Base-by-base conservation (phyloP, 192 early-diverging fungal species). In the Podila horticola region DNA sequence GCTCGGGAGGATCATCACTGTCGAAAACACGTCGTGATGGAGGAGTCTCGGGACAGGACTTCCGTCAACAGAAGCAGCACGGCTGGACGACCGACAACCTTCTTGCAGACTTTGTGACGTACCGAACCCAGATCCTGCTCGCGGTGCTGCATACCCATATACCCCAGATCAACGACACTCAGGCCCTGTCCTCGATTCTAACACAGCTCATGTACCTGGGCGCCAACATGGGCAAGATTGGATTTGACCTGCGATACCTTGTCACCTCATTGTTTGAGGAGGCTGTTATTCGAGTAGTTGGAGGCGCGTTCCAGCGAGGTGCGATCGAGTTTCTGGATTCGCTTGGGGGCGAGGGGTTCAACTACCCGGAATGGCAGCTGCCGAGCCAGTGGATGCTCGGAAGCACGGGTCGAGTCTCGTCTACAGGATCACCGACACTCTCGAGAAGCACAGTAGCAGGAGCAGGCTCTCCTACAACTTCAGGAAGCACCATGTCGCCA, bases 191-290 rank as follows among this genome's bases (percentile, higher is more conserved):
- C 0, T 93, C 92, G 0, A 66, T 95, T 29, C 71, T 91, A 55
- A 92, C 92, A 3, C 94, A 96, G 61, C 84, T 91, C 15, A 93
- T 94, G 89, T 96, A 96, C 68, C 93, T 90, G 72, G 94, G 94
- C 34, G 86, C 94, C 84, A 93, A 92, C 17, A 84, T 96, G 64
- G 92, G 92, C 31, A 82, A 93, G 28, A 89, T 94, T 48, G 95
- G 95, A 3, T 76, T 92, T 26, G 95, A 96, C 77, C 91, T 95
- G 63, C 85, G 95, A 33, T 86, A 83, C 6, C 55, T 91, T 11
- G 84, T 92, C 38, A 87, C 86, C 17, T 67, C 74, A 5, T 64
- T 86, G 31, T 94, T 94, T 71, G 91, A 94, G 52, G 76, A 87
- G 28, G 88, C 91, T 2, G 82, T 93, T 48, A 75, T 86, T 30